A percentile compares a stretch with the other conserved stretches of the same genome.
These are phyloP conservation scores for Begonia peltatifolia DNA, from an alignment of 306 rosid genomes.

Conservation along the genomic window DNA sequence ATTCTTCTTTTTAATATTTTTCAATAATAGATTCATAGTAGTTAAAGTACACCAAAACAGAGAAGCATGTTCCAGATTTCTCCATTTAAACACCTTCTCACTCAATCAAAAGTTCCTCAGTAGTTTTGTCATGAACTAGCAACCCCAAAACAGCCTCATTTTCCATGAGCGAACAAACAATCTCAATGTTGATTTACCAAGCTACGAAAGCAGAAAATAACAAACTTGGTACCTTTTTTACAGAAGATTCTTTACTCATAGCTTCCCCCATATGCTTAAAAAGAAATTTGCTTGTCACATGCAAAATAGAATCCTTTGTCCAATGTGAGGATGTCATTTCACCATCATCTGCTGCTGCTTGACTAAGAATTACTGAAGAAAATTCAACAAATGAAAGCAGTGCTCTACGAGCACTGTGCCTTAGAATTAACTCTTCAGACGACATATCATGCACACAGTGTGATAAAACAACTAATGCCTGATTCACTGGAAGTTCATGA, in stretches of 20 bases:
- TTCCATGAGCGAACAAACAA: no score
- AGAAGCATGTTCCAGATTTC: no score
- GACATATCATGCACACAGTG: conserved; percentile 89
- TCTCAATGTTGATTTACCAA: no score
- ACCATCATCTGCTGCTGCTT: conserved; percentile 22
- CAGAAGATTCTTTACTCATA: conserved; percentile 52
- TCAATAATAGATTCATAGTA: no score
- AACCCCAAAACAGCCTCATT: no score
- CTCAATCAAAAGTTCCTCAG: no score
- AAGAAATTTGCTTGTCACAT: conserved; percentile 37
- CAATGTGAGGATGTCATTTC: conserved; percentile 27
- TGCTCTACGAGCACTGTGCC: conserved; percentile 45
- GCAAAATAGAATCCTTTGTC: conserved; percentile 53
- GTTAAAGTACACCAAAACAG: no score
- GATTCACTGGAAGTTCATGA: conserved; percentile 33
- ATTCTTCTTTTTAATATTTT: no score
- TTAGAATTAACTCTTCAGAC: conserved; percentile 52
- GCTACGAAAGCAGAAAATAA: background rate
- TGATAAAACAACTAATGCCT: conserved; percentile 60
- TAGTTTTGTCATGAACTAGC: no score
- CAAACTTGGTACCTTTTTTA: conserved; percentile 38
- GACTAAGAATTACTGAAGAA: conserved; percentile 33
- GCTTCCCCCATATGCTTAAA: conserved; percentile 72
- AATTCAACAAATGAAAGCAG: conserved; percentile 70
- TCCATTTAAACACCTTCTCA: no score